Conservation (phyloP, 1,284 basidiomycete genomes). For the Chondrostereum purpureum region DNA sequence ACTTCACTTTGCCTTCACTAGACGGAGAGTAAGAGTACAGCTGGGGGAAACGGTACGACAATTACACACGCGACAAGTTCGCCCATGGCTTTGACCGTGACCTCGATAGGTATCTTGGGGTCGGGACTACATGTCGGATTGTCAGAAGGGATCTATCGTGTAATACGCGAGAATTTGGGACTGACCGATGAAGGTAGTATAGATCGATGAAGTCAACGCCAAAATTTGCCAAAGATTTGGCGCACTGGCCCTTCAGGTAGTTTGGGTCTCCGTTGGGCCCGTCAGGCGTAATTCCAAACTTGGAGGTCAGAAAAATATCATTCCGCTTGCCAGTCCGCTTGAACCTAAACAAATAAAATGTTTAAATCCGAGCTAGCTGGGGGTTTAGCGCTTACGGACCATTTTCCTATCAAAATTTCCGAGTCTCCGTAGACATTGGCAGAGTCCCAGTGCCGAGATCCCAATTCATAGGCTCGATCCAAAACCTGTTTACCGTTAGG, state of each 20-base stretch:
- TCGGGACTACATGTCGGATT: constrained; percentile 20
- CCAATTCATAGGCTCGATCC: background rate
- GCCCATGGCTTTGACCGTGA: constrained; percentile 30
- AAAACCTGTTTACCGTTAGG: background rate
- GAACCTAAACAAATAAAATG: background rate
- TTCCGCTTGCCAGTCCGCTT: background rate
- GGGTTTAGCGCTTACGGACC: background rate
- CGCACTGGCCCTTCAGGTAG: background rate
- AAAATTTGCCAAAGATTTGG: background rate
- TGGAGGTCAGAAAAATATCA: background rate
- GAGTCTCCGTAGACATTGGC: background rate
- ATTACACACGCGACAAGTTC: no score
- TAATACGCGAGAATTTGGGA: background rate
- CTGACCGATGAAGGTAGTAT: background rate
- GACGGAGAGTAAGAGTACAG: no score
- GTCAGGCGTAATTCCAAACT: background rate
- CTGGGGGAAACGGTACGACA: no score
- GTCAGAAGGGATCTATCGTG: background rate
- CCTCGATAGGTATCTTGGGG: constrained; percentile 26
- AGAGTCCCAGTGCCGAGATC: background rate
- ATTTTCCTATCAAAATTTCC: background rate
- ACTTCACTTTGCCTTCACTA: constrained; percentile 44
- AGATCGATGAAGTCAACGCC: background rate
- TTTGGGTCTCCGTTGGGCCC: background rate
- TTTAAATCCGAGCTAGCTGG: background rate